A percentile compares a stretch with the other conserved stretches of the same genome.
These are phyloP conservation scores for Corylus heterophylla DNA, from an alignment of 306 rosid species.

Conservation along the genomic window DNA sequence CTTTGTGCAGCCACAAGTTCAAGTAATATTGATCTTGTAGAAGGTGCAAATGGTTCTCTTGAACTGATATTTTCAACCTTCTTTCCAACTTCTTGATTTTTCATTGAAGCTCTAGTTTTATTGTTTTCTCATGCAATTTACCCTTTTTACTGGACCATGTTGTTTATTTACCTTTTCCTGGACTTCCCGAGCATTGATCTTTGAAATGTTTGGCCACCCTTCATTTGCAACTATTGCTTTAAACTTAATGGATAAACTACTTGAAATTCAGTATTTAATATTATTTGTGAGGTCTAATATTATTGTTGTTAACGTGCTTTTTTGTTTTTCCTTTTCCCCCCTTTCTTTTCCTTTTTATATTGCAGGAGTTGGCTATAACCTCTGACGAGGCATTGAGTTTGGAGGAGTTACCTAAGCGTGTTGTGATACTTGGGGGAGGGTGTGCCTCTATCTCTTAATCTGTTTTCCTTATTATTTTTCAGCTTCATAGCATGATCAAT, in stretches of 20 bases:
- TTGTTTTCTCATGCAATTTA: background rate
- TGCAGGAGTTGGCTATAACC: slow-evolving; percentile 87
- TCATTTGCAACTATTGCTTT: background rate
- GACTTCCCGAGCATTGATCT: background rate
- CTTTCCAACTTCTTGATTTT: background rate
- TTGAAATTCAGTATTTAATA: slow-evolving; percentile 4
- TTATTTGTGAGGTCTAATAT: background rate
- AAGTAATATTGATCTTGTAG: background rate
- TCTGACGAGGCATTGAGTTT: slow-evolving; percentile 98
- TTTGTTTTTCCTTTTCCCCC: background rate
- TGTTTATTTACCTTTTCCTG: background rate
- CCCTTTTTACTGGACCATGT: background rate
- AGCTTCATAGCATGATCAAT: slow-evolving; percentile 20
- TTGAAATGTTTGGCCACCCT: background rate
- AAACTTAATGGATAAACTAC: background rate
- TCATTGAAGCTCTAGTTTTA: background rate
- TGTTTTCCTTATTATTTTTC: slow-evolving; percentile 10
- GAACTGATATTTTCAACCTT: background rate
- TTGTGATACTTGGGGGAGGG: slow-evolving; percentile 95
- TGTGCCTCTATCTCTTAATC: slow-evolving; percentile 38
- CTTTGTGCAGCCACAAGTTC: background rate
- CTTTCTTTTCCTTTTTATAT: background rate
- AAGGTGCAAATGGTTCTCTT: background rate
- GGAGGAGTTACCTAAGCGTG: slow-evolving; percentile 83
- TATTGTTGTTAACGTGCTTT: slow-evolving; percentile 8